Evolutionary conservation across 2,329 filamentous ascomycete species (phyloP).

Genomic region (Fusarium citri): DNA sequence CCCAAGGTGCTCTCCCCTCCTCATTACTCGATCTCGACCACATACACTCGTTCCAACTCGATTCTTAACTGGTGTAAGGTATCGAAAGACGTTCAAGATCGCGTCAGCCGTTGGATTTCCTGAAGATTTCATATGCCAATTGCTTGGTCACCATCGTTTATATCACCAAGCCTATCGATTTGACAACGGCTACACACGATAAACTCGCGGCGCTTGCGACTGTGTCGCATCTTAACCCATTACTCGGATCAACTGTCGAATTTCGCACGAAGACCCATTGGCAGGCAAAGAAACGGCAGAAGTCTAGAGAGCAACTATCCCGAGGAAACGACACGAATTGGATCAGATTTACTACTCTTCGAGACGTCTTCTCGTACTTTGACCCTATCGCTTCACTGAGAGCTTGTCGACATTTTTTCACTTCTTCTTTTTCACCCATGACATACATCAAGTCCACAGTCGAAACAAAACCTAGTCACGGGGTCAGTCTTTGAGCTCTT

Average conservation of each 20-base stretch:
- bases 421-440: conserved; percentile 20
- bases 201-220: conserved; percentile 16
- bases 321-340: conserved; percentile 3
- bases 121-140: neutral
- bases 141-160: conserved; percentile 5
- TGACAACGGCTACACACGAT: neutral
- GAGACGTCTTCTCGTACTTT: neutral
- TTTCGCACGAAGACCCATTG: neutral
- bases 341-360: neutral
- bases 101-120: conserved; percentile 1
- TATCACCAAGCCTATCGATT: conserved; percentile 2
- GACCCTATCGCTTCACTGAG: conserved; percentile 1
- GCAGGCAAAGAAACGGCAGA: neutral
- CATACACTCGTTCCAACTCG: conserved; percentile 31
- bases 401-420: neutral
- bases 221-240: conserved; percentile 21
- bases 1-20: conserved; percentile 28
- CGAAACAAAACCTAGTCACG: conserved; percentile 12
- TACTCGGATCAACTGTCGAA: conserved; percentile 13
- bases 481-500: conserved; percentile 2
- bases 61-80: conserved; percentile 8
- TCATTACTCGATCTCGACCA: conserved; percentile 29
- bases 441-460: conserved; percentile 7
- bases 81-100: conserved; percentile 13
- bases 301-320: neutral